Base-by-base conservation (phyloP, 108 stramenopile species). In the Epithemia pelagica region DNA sequence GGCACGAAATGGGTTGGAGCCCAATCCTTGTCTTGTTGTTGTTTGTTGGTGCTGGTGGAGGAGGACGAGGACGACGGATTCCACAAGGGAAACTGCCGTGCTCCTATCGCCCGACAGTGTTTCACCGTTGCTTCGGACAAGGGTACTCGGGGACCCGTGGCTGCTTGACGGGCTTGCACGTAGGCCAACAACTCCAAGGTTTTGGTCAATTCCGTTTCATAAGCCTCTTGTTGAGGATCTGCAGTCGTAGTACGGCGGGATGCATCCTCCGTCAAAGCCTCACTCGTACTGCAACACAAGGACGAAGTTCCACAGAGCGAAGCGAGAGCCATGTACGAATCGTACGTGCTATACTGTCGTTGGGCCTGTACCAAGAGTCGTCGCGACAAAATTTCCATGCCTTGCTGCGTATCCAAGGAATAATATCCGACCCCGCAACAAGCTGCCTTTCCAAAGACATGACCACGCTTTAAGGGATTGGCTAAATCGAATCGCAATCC, bases 371-470 rank as follows among this genome's bases (percentile, higher is more conserved):
- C 37, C 37, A 10, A 15, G 37, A 66, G 22, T 28, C 52, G 24
- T 8, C 26, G 8, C 20, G 1, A 10, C 2, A 66, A 25, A 29
- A 66, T 66, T 66, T 28, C 23, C 46, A 29, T 28, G 1, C 53
- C 52, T 27, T 54, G 24, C n/a, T 51, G 52, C 1, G 54, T 66
- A 7, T 61, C 61, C 32, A 66, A 23, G 8, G 65, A 66, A 54
- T 56, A 66, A 51, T 66, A 55, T 51, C 65, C 65, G 1, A 28
- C 29, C 30, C 65, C 65, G 5, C 22, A 2, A 46, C 5, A 15
- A 20, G 2, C 25, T n/a, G 24, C 26, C 19, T 26, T 54, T 21
- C 65, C 65, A 54, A 66, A 66, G 18, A 66, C 65, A 30, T 66
- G 54, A 23, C 65, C 65, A 7, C 15, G 5, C 15, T 46, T 46